These are phyloP conservation scores for Dissophora globulifera DNA, from an alignment of 192 early-diverging fungal species.

Conservation along the genomic window DNA sequence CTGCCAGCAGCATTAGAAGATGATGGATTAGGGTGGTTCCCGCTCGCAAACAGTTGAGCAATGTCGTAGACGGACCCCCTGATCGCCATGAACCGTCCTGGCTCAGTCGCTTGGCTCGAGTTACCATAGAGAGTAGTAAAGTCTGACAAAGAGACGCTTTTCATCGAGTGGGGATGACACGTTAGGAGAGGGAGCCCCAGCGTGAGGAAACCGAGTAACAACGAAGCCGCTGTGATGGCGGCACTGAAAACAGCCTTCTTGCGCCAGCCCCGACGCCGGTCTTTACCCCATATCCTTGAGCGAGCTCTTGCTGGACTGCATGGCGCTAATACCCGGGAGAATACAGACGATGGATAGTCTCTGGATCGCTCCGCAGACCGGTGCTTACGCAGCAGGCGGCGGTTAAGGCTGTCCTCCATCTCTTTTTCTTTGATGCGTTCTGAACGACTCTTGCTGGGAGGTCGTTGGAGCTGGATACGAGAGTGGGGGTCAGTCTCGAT, in stretches of 20 bases:
- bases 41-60: background rate
- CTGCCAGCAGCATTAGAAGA: background rate
- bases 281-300: conserved; percentile 19
- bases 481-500: too few species aligned
- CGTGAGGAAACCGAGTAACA: conserved; percentile 78
- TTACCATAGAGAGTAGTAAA: conserved; percentile 13
- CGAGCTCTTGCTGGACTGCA: conserved; percentile 11
- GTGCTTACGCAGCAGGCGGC: conserved; percentile 1
- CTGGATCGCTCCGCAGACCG: conserved; percentile 2
- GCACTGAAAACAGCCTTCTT: conserved; percentile 87
- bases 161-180: conserved; percentile 9
- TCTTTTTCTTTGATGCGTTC: conserved; percentile 19
- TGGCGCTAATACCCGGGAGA: background rate
- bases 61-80: conserved; percentile 22
- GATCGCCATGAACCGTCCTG: conserved; percentile 2
- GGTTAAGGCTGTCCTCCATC: conserved; percentile 19
- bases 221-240: conserved; percentile 74
- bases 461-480: too few species aligned
- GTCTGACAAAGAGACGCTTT: background rate
- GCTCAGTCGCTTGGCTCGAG: background rate
- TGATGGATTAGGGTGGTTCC: conserved; percentile 11
- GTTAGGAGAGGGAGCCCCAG: conserved; percentile 71
- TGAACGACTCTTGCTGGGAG: conserved; percentile 1
- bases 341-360: conserved; percentile 16
- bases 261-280: conserved; percentile 82